Percentiles rank a stretch among this genome's conserved stretches.
Conservation (phyloP, 2,329 filamentous ascomycete genomes). For the Diplodia mutila region DNA sequence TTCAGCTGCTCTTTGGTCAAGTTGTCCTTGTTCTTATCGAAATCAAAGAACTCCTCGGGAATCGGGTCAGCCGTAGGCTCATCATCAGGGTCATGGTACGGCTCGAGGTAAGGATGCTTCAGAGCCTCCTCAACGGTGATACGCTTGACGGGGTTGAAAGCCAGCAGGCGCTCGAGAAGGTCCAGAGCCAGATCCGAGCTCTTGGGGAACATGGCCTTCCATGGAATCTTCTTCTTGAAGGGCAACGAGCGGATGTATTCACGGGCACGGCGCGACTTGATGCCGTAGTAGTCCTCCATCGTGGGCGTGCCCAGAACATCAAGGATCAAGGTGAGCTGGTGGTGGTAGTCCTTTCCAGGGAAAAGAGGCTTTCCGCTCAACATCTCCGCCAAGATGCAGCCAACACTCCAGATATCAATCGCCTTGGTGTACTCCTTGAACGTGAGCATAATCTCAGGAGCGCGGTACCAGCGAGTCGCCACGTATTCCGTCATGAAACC, state of each 20-base stretch:
- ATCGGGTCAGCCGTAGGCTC: slow-evolving; percentile 96
- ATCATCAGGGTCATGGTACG: slow-evolving; percentile 98
- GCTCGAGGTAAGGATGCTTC: slow-evolving; percentile 96
- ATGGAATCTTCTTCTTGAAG: slow-evolving; percentile 99
- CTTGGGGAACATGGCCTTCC: slow-evolving; percentile 96
- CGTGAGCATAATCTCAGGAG: slow-evolving; percentile 99
- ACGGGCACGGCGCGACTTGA: slow-evolving; percentile 94
- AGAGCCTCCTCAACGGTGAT: slow-evolving; percentile 97
- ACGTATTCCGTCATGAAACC: slow-evolving; percentile 99
- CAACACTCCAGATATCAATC: slow-evolving; percentile 98
- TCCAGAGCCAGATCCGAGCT: slow-evolving; percentile 97
- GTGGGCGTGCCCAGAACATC: slow-evolving; percentile 97
- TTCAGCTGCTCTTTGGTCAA: slow-evolving; percentile 98
- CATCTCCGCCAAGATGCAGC: slow-evolving; percentile 98
- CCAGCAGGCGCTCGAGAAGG: slow-evolving; percentile 89
- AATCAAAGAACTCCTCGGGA: slow-evolving; percentile 98
- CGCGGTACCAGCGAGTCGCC: slow-evolving; percentile 97
- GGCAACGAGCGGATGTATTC: slow-evolving; percentile 98
- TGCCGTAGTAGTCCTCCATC: slow-evolving; percentile 99
- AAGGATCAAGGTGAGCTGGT: slow-evolving; percentile 94
- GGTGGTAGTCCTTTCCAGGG: slow-evolving; percentile 98
- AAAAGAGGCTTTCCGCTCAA: slow-evolving; percentile 97
- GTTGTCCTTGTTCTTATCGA: slow-evolving; percentile 99
- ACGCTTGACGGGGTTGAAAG: slow-evolving; percentile 98
- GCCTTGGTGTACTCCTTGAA: slow-evolving; percentile 99